Evolutionary conservation across 108 stramenopile genomes (phyloP), one percentile per base, ranked within the genome.

Genomic region (Skeletonema costatum): DNA sequence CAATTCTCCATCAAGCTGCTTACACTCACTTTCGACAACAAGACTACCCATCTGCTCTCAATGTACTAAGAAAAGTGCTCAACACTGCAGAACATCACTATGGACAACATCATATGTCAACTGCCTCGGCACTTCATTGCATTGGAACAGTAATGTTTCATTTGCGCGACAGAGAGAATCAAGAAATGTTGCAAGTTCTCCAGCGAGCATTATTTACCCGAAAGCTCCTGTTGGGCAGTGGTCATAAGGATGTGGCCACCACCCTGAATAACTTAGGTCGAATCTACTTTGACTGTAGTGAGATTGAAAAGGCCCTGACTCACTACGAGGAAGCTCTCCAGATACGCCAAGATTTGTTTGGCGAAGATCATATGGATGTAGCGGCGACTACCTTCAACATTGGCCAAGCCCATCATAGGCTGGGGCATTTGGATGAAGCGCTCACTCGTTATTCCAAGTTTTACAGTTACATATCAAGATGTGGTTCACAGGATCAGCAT

Each of bases 1-100:
- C 85, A 10, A 81, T 89, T n/a, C 82, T 89, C 12, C 89, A 86
- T 70, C 87, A 85, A 33, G 85, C 88, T 41, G 89, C 86, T 29
- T 85, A 85, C 67, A 66, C 79, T 39, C 80, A 87, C 33, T 90
- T 86, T 44, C 64, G 84, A 29, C 70, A 76, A 67, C 44, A 66
- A 35, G 68, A 84, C 8, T 73, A 70, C 36, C 74, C 73, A 0
- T 70, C 82, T 30, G 73, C 86, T 4, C 68, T 85, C 3, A 12
- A 38, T 25, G 65, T 71, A 12, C 87, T 75, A 68, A 76, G 41
- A 5, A 29, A 62, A 16, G 66, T 42, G 25, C 16, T 44, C 2
- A 2, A 30, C 19, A 1, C 30, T 2, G 7, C 39, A 32, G 6
- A 16, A 44, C n/a, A 29, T 2, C 19, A 46, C 3, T 46, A 38